phyloP scores from a whole-genome alignment of 1,139 yeast species.

The Taiozyma sp. region DNA sequence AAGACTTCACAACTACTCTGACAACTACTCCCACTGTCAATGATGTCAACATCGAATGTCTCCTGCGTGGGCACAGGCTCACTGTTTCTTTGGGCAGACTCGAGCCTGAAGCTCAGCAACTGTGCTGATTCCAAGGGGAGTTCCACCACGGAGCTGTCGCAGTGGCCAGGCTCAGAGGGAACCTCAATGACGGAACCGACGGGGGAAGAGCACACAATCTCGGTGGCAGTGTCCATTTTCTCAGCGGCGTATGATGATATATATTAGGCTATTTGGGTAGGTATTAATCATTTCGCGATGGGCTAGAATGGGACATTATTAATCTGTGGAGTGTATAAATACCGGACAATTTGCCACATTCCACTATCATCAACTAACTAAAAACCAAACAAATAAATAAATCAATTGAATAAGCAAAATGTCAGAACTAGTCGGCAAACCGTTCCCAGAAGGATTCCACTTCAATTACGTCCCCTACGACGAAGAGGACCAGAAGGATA shows the following conservation, averaged over 20 bases:
- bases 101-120: conserved; percentile 18
- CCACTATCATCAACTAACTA: no score
- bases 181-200: not conserved
- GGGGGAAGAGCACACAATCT: not conserved
- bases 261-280: no score
- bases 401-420: conserved; percentile 4
- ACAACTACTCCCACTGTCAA: conserved; percentile 7
- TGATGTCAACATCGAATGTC: conserved; percentile 15
- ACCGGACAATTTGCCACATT: no score
- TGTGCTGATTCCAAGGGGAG: conserved; percentile 11
- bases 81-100: conserved; percentile 7
- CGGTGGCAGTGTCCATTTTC: not conserved
- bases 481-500: conserved; percentile 20
- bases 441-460: conserved; percentile 24
- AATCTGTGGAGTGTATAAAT: no score
- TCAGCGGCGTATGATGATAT: no score
- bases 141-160: not conserved
- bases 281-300: no score
- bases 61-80: conserved; percentile 11
- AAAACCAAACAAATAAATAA: not conserved
- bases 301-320: no score
- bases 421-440: conserved; percentile 20
- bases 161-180: not conserved
- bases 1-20: no score
- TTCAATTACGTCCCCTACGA: conserved; percentile 24